phyloP scores from a whole-genome alignment of 129 eudicot species.

The Kitagawia praeruptora region DNA sequence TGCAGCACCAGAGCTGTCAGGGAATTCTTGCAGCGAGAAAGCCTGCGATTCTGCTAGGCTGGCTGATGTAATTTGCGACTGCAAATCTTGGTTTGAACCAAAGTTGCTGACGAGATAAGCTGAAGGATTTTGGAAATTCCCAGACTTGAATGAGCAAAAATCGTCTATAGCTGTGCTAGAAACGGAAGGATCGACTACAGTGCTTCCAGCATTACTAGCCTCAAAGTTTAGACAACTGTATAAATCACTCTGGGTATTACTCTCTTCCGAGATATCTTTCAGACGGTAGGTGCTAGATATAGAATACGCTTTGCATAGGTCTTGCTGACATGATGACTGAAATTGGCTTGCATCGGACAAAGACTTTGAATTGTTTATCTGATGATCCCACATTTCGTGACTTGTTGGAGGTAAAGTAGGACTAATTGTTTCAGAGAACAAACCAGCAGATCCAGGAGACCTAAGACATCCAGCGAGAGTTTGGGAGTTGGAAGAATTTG shows the following conservation, averaged over 20 bases:
- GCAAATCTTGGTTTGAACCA: slow-evolving; percentile 85
- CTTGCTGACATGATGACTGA: slow-evolving; percentile 26
- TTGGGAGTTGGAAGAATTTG: slow-evolving; percentile 18
- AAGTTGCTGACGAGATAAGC: slow-evolving; percentile 66
- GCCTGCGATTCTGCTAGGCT: slow-evolving; percentile 87
- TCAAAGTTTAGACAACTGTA: slow-evolving; percentile 81
- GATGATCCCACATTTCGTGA: slow-evolving; percentile 58
- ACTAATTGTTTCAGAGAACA: slow-evolving; percentile 16
- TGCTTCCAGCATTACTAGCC: slow-evolving; percentile 57
- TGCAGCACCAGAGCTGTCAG: slow-evolving; percentile 90
- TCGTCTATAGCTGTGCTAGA: slow-evolving; percentile 65
- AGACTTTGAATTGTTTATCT: slow-evolving; percentile 28
- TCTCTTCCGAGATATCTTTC: slow-evolving; percentile 56
- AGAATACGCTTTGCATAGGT: slow-evolving; percentile 20
- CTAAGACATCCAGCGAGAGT: slow-evolving; percentile 14
- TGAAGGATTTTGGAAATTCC: slow-evolving; percentile 58
- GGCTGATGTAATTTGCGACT: slow-evolving; percentile 85
- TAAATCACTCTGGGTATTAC: slow-evolving; percentile 43
- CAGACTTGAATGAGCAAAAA: slow-evolving; percentile 57
- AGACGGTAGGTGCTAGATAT: slow-evolving; percentile 29
- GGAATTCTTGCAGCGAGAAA: slow-evolving; percentile 73
- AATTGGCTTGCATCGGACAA: slow-evolving; percentile 29
- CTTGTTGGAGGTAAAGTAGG: slow-evolving; percentile 24
- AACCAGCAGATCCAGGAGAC: slow-evolving; percentile 7
- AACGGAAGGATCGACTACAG: slow-evolving; percentile 70